A percentile compares a stretch with the other conserved stretches of the same genome.
Evolutionary conservation across 495 filamentous ascomycete species (phyloP).

Genomic region (Trichoderma virens): DNA sequence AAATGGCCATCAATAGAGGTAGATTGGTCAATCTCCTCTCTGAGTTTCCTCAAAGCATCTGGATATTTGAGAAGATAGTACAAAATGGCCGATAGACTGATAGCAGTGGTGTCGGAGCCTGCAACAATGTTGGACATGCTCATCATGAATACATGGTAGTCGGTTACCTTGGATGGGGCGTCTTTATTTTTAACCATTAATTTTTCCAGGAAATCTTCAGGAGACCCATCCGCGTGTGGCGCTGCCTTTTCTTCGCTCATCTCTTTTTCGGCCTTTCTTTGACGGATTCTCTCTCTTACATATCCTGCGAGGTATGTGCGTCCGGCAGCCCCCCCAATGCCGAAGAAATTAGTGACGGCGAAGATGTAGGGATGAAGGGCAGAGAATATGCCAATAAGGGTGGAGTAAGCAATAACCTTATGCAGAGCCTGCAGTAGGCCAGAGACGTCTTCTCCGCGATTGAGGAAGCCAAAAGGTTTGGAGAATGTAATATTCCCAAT

Average conservation of each 20-base stretch:
- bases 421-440: slow-evolving; percentile 38
- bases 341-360: slow-evolving; percentile 26
- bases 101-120: slow-evolving; percentile 50
- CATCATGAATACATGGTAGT: slow-evolving; percentile 42
- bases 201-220: slow-evolving; percentile 22
- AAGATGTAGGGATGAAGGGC: slow-evolving; percentile 38
- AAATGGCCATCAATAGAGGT: slow-evolving; percentile 12
- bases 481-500: slow-evolving; percentile 51
- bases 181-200: slow-evolving; percentile 36
- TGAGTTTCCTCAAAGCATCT: slow-evolving; percentile 28
- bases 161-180: slow-evolving; percentile 42
- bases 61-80: slow-evolving; percentile 42
- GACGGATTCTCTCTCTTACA: slow-evolving; percentile 32
- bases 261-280: not conserved
- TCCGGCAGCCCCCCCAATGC: slow-evolving; percentile 34
- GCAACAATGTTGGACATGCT: slow-evolving; percentile 46
- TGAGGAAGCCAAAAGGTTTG: slow-evolving; percentile 46
- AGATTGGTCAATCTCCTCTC: slow-evolving; percentile 31
- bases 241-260: slow-evolving; percentile 22
- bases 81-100: slow-evolving; percentile 41
- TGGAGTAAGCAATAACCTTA: slow-evolving; percentile 33
- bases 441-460: slow-evolving; percentile 42
- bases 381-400: slow-evolving; percentile 40
- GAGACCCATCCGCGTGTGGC: slow-evolving; percentile 8
- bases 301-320: slow-evolving; percentile 37